Conservation (phyloP, 2,329 filamentous ascomycete species). For the Xylaria sp. region DNA sequence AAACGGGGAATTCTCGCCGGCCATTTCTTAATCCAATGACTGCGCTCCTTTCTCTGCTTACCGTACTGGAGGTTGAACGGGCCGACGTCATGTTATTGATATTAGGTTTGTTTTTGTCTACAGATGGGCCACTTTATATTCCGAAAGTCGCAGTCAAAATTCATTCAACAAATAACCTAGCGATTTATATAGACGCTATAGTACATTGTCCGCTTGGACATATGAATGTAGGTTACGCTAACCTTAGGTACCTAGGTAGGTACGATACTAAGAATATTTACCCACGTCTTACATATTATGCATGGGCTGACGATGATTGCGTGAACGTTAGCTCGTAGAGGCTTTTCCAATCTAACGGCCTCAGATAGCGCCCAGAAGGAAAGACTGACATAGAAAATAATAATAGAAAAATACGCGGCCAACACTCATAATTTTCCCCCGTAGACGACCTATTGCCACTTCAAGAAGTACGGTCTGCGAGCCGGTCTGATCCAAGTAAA, state of each 20-base stretch:
- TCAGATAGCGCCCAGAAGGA: neutral
- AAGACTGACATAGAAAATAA: neutral
- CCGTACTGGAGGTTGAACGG: neutral
- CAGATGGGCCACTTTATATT: neutral
- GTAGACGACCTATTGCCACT: neutral
- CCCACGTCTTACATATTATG: no score
- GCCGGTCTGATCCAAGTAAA: neutral
- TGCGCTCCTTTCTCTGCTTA: neutral
- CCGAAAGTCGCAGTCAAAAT: neutral
- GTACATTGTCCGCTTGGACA: neutral
- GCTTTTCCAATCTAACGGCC: neutral
- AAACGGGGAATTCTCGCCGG: slow-evolving; percentile 12
- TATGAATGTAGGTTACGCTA: no score
- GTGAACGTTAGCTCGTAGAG: neutral
- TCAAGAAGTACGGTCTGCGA: neutral
- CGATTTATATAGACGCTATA: neutral
- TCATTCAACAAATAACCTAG: neutral
- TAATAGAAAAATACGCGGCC: neutral
- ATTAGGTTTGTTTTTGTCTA: neutral
- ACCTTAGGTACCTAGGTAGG: neutral
- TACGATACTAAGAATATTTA: neutral
- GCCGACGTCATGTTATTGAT: neutral
- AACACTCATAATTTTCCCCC: neutral
- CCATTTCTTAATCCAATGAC: neutral
- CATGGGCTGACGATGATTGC: neutral